These are phyloP conservation scores for Wickerhamiella australiensis DNA, from an alignment of 805 yeast species.

Conservation along the genomic window DNA sequence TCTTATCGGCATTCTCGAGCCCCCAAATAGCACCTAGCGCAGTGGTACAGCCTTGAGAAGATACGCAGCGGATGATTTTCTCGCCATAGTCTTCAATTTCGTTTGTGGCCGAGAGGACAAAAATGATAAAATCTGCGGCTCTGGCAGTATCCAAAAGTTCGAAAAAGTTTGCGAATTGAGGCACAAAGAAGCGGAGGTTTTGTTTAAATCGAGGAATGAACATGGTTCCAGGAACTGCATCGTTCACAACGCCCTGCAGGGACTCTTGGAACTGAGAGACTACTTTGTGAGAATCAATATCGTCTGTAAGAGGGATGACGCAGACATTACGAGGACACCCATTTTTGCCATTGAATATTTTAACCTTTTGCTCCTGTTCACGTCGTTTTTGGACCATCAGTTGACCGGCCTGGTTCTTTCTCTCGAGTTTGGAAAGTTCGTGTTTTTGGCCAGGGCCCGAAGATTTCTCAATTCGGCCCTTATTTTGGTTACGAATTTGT, in stretches of 20 bases:
- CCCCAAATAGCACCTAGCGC: conserved; percentile 71
- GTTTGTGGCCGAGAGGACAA: conserved; percentile 74
- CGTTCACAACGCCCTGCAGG: conserved; percentile 18
- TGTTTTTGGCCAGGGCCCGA: conserved; percentile 28
- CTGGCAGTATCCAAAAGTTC: conserved; percentile 75
- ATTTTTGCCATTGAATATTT: conserved; percentile 62
- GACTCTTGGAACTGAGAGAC: conserved; percentile 18
- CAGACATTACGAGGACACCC: conserved; percentile 81
- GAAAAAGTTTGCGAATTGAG: conserved; percentile 51
- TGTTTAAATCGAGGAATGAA: conserved; percentile 59
- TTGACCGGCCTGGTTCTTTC: conserved; percentile 72
- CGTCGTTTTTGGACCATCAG: conserved; percentile 55
- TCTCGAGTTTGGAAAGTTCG: conserved; percentile 42
- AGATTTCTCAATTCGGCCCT: conserved; percentile 72
- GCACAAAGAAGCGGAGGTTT: conserved; percentile 52
- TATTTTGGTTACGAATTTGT: conserved; percentile 61
- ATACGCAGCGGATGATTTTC: conserved; percentile 74
- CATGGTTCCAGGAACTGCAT: conserved; percentile 29
- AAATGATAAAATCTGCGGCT: conserved; percentile 76
- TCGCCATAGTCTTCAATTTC: conserved; percentile 85
- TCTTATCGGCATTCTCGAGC: conserved; percentile 53
- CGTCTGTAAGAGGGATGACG: conserved; percentile 64
- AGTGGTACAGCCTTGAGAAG: conserved; percentile 83
- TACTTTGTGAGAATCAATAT: conserved; percentile 35
- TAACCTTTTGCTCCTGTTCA: conserved; percentile 46